Evolutionary conservation across 2,329 filamentous ascomycete species (phyloP), one percentile per base, ranked within the genome.

Genomic region (Trichoderma aggressivum): DNA sequence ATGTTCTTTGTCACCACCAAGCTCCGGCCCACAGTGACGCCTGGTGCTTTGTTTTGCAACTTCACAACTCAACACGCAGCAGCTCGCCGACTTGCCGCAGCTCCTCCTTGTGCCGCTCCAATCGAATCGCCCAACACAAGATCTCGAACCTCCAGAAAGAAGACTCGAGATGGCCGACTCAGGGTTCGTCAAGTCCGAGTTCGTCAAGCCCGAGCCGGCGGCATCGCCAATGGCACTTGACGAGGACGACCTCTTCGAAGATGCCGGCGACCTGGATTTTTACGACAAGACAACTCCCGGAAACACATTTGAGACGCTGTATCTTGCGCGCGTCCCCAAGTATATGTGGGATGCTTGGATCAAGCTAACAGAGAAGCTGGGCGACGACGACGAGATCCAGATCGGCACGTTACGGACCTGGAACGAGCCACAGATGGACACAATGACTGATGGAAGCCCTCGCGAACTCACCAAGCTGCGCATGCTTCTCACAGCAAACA

Each of bases 321-420:
- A 93, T 84, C 86, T 97, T 63, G 91, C 92, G 66, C 91, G 93
- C 74, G 85, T 97, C 56, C 94, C 94, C 24, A 89, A 90, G 74
- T 91, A 92, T 78, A 86, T 97, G 71, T 96, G 93, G 90, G 89
- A 95, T 75, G 87, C 90, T 58, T 97, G 94, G 92, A 82, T 84
- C 71, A 81, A 83, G 77, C 74, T 82, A 55, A 77, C 76, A 12
- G 81, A 82, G 62, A 86, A 90, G 75, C 82, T 97, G 16, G 91
- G 93, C 76, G 92, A 95, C 73, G 91, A 97, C 75, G 91, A 91
- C 70, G 92, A 94, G 81, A 92, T 97, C 74, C 88, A 92, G 79
- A 88, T 97, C 74, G 94, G 94, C 58, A 95, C 89, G 34, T 85
- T 97, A 77, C 85, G 88, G 69, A 86, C 86, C 73, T 89, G 87